phyloP scores from a whole-genome alignment of 2,329 filamentous ascomycete genomes.

The Calonectria ilicicola region DNA sequence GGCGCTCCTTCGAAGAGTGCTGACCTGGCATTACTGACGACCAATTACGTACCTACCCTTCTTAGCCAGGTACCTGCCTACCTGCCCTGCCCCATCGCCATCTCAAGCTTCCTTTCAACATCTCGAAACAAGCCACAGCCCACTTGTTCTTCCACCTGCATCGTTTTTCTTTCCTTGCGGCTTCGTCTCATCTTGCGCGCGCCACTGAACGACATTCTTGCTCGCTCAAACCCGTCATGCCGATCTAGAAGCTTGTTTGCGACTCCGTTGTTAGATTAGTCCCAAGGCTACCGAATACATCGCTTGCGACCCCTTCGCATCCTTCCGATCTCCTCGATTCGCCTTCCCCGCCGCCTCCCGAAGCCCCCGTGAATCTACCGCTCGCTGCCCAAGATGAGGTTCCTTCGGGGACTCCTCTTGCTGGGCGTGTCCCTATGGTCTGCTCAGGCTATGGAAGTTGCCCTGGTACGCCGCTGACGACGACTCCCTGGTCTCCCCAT shows the following conservation, averaged over 20 bases:
- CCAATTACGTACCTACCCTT: conserved; percentile 40
- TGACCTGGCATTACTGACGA: conserved; percentile 43
- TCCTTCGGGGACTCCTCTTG: conserved; percentile 62
- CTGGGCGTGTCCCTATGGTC: conserved; percentile 68
- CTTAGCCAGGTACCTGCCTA: not conserved
- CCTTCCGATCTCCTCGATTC: conserved; percentile 3
- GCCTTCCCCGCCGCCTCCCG: conserved; percentile 10
- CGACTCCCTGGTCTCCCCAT: not conserved
- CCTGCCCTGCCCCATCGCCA: conserved; percentile 10
- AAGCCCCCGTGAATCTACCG: conserved; percentile 26
- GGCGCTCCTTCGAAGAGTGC: conserved; percentile 24
- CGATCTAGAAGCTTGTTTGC: conserved; percentile 17
- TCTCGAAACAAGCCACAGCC: conserved; percentile 16
- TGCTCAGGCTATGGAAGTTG: conserved; percentile 67
- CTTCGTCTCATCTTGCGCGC: not conserved
- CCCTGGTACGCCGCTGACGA: conserved; percentile 59
- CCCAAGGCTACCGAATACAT: conserved; percentile 1
- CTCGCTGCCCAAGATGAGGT: conserved; percentile 61
- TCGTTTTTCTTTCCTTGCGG: not conserved
- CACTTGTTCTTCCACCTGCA: not conserved
- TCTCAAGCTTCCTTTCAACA: conserved; percentile 19
- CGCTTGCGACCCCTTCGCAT: not conserved
- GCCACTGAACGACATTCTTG: not conserved
- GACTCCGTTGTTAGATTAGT: conserved; percentile 12
- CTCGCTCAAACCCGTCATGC: conserved; percentile 15